Percentiles rank a stretch among this genome's conserved stretches.
Conservation (phyloP, 1,139 yeast genomes). For the Debaryomyces nepalensis region DNA sequence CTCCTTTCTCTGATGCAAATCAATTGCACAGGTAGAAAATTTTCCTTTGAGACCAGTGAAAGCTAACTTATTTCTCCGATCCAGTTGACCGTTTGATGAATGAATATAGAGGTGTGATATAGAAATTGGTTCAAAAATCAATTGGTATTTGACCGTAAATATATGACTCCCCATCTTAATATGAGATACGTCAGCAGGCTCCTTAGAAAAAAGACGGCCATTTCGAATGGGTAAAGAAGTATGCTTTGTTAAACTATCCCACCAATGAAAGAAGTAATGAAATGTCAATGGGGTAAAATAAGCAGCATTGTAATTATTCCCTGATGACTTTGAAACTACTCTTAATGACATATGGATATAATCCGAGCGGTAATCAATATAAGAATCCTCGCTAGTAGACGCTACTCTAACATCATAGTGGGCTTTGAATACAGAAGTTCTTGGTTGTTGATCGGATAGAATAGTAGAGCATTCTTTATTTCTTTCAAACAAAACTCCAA, state of each 20-base stretch:
- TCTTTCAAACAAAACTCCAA: slow-evolving; percentile 49
- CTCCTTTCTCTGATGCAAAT: slow-evolving; percentile 83
- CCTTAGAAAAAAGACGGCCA: slow-evolving; percentile 62
- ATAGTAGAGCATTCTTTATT: slow-evolving; percentile 26
- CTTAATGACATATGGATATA: slow-evolving; percentile 76
- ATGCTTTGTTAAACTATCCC: slow-evolving; percentile 73
- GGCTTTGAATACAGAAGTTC: slow-evolving; percentile 40
- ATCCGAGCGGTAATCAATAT: slow-evolving; percentile 75
- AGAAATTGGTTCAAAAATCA: slow-evolving; percentile 72
- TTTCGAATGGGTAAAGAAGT: slow-evolving; percentile 75
- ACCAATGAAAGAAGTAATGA: slow-evolving; percentile 78
- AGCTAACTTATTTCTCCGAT: slow-evolving; percentile 53
- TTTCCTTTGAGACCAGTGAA: slow-evolving; percentile 83
- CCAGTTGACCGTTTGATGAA: slow-evolving; percentile 47
- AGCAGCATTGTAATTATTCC: slow-evolving; percentile 63
- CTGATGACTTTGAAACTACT: slow-evolving; percentile 42
- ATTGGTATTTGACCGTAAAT: slow-evolving; percentile 78
- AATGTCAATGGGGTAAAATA: slow-evolving; percentile 77
- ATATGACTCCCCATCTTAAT: slow-evolving; percentile 78
- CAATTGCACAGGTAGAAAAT: slow-evolving; percentile 67
- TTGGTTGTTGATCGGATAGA: slow-evolving; percentile 37
- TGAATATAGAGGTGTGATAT: slow-evolving; percentile 75
- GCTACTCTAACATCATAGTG: slow-evolving; percentile 51
- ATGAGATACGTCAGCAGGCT: slow-evolving; percentile 35
- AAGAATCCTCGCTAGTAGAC: slow-evolving; percentile 67